Evolutionary conservation across 306 rosid genomes (phyloP).

Genomic region (Trifolium repens): DNA sequence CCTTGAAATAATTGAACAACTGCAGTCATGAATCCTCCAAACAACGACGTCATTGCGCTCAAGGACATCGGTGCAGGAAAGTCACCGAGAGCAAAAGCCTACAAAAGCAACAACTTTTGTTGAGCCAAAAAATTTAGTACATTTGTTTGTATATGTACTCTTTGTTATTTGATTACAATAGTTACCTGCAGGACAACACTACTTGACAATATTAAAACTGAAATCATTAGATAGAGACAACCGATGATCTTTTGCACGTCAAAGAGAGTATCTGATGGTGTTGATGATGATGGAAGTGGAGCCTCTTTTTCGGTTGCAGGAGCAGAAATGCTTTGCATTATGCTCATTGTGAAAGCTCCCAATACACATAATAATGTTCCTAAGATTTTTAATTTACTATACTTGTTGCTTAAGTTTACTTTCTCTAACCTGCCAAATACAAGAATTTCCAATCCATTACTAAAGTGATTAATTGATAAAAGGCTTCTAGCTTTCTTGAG

Average conservation of each 20-base stretch:
- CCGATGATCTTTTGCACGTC: constrained; percentile 71
- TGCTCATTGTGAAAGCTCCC: constrained; percentile 80
- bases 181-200: constrained; percentile 73
- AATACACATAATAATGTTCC: constrained; percentile 79
- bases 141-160: background rate
- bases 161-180: constrained; percentile 28
- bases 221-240: constrained; percentile 68
- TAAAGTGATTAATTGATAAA: background rate
- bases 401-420: constrained; percentile 55
- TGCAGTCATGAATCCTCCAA: constrained; percentile 65
- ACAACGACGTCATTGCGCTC: constrained; percentile 68
- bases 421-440: constrained; percentile 72
- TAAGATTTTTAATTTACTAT: constrained; percentile 74
- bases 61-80: constrained; percentile 88
- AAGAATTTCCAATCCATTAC: constrained; percentile 8
- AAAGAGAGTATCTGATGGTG: constrained; percentile 42
- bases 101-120: background rate
- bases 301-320: constrained; percentile 8
- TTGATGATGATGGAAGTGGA: constrained; percentile 11
- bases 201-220: constrained; percentile 66
- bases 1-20: constrained; percentile 46
- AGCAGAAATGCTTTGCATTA: constrained; percentile 66
- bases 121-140: background rate
- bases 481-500: background rate
- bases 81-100: constrained; percentile 70